These are phyloP conservation scores for Alloteropsis semialata DNA, from an alignment of 176 grass and related monocot species.

Conservation along the genomic window DNA sequence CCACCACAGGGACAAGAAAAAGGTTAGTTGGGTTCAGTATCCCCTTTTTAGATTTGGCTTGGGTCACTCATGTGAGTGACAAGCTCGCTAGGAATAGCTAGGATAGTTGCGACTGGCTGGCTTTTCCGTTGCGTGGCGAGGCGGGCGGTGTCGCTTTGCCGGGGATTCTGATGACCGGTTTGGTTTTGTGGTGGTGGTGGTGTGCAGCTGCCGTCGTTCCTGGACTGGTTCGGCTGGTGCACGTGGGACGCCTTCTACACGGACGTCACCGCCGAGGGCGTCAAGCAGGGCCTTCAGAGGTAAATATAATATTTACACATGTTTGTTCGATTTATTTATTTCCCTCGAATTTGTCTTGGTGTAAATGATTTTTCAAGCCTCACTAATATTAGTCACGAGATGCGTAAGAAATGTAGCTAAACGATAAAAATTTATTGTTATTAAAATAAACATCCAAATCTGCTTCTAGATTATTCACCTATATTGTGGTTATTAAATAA, in stretches of 20 bases:
- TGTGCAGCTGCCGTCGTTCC: conserved; percentile 57
- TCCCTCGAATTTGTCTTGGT: too few relatives aligned
- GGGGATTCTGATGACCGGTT: neutral
- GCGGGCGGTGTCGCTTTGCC: neutral
- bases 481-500: too few relatives aligned
- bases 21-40: neutral
- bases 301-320: neutral
- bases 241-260: conserved; percentile 99
- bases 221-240: conserved; percentile 96
- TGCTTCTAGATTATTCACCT: too few relatives aligned
- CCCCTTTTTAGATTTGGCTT: too few relatives aligned
- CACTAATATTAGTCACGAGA: too few relatives aligned
- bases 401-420: too few relatives aligned
- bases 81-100: neutral
- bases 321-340: too few relatives aligned
- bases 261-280: conserved; percentile 67
- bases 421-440: too few relatives aligned
- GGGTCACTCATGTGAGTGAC: neutral
- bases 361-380: too few relatives aligned
- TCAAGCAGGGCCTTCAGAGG: conserved; percentile 61
- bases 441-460: too few relatives aligned
- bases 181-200: neutral
- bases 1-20: conserved; percentile 78
- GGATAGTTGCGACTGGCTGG: neutral
- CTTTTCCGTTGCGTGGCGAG: neutral